phyloP scores from a whole-genome alignment of 2,329 filamentous ascomycete genomes.

The Pseudocercospora fijiensis region DNA sequence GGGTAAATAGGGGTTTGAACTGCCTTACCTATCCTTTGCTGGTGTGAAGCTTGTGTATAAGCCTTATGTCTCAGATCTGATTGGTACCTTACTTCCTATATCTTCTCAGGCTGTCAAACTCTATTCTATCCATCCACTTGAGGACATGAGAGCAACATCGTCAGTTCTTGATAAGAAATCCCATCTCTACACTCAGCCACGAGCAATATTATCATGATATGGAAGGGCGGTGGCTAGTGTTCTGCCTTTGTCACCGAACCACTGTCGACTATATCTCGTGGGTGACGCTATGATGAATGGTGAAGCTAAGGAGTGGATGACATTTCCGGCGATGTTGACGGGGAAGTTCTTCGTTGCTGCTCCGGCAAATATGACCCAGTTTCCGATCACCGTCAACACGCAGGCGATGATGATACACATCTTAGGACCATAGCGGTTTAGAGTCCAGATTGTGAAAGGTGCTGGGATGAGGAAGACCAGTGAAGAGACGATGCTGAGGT shows the following conservation, averaged over 20 bases:
- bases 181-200: neutral
- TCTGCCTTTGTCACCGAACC: conserved; percentile 83
- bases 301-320: conserved; percentile 73
- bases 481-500: conserved; percentile 80
- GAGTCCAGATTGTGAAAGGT: conserved; percentile 68
- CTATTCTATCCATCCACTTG: neutral
- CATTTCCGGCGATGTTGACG: conserved; percentile 80
- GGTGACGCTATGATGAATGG: conserved; percentile 86
- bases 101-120: neutral
- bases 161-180: neutral
- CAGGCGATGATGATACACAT: conserved; percentile 70
- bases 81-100: neutral
- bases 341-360: conserved; percentile 58
- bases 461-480: conserved; percentile 73
- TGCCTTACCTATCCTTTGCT: neutral
- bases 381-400: conserved; percentile 71
- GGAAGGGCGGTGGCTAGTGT: conserved; percentile 83
- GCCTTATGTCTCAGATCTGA: neutral
- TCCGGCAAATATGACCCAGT: conserved; percentile 64
- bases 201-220: neutral
- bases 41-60: neutral
- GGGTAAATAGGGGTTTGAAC: neutral
- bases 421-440: conserved; percentile 73
- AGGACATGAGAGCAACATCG: neutral
- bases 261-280: conserved; percentile 83